These are phyloP conservation scores for Puccinia novopanici DNA, from an alignment of 1,284 basidiomycete species.

Conservation along the genomic window DNA sequence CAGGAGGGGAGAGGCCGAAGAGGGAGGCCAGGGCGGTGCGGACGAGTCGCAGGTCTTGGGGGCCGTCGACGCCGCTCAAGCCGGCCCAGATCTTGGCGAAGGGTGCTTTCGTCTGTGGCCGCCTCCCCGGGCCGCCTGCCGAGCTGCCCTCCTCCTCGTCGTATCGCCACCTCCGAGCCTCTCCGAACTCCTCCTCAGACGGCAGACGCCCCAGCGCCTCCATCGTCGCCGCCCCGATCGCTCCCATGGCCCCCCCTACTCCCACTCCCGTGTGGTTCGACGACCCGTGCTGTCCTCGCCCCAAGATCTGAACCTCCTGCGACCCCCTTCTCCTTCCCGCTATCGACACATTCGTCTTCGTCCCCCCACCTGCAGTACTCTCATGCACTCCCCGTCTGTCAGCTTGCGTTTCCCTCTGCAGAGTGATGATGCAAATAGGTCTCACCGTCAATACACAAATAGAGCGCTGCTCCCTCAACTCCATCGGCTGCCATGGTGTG, in stretches of 20 bases:
- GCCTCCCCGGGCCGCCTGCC: not conserved
- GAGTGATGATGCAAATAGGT: no score
- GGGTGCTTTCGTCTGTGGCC: no score
- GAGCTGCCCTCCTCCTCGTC: not conserved
- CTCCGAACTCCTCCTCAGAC: not conserved
- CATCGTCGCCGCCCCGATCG: conserved; percentile 22
- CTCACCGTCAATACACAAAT: conserved; percentile 25
- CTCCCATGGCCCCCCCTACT: conserved; percentile 1
- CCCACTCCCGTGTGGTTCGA: conserved; percentile 43
- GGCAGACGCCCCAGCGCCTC: conserved; percentile 5
- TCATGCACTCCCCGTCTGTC: no score
- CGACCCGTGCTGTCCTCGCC: not conserved
- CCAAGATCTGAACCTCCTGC: not conserved
- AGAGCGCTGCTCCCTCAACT: not conserved
- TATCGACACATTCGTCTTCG: conserved; percentile 46
- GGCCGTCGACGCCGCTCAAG: conserved; percentile 44
- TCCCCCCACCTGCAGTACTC: conserved; percentile 25
- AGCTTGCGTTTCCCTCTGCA: no score
- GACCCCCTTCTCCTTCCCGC: not conserved
- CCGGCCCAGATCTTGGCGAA: conserved; percentile 44
- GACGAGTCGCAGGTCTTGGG: not conserved
- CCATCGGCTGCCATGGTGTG: not conserved
- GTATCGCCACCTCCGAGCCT: not conserved
- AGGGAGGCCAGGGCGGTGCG: not conserved
- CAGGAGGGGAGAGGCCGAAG: not conserved